Conservation (phyloP, 108 stramenopile genomes). For the Conticribra guillardii region DNA sequence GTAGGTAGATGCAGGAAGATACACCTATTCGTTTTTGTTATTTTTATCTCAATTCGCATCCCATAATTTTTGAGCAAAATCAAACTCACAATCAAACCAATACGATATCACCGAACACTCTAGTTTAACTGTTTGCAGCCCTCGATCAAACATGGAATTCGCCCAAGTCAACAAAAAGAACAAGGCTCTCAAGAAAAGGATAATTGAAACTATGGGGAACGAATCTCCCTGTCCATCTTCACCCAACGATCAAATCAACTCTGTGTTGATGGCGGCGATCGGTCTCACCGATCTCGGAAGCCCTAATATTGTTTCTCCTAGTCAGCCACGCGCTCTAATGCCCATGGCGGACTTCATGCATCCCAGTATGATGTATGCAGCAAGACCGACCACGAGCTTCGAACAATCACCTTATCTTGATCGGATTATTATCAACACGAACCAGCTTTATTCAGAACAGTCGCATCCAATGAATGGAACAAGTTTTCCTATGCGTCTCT, state of each 20-base stretch:
- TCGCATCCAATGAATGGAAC: neutral
- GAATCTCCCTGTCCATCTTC: neutral
- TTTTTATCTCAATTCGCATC: too few species aligned
- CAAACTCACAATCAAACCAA: too few species aligned
- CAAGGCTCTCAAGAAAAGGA: neutral
- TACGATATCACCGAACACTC: too few species aligned
- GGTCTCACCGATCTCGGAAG: slow-evolving; percentile 7
- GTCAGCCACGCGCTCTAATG: neutral
- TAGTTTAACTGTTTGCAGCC: too few species aligned
- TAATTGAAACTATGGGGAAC: neutral
- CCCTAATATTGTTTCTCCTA: neutral
- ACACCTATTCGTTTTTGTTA: too few species aligned
- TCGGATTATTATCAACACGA: neutral
- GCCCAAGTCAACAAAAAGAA: neutral
- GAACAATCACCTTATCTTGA: neutral
- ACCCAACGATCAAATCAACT: neutral
- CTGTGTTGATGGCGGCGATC: slow-evolving; percentile 3
- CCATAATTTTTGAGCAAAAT: too few species aligned
- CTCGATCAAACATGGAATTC: too few species aligned
- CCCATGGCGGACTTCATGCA: neutral
- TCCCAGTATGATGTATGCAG: neutral
- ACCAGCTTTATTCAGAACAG: neutral
- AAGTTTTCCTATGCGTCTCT: slow-evolving; percentile 31
- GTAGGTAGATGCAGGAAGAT: too few species aligned
- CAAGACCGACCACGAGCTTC: neutral